These are phyloP conservation scores for Leccinum broughii DNA, from an alignment of 768 basidiomycete genomes.

Conservation along the genomic window DNA sequence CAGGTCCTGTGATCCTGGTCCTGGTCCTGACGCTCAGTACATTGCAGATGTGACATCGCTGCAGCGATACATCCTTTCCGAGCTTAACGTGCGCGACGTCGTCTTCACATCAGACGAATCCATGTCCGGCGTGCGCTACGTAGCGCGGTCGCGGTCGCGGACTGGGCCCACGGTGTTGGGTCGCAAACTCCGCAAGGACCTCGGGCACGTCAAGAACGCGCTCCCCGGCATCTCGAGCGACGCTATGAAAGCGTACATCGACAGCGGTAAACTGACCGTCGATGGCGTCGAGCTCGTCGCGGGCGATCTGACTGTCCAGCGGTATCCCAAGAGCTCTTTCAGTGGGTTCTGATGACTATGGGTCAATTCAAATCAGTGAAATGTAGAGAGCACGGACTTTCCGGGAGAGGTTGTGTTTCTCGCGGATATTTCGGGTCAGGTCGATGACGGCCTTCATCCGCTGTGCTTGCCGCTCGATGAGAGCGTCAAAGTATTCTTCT, in stretches of 20 bases:
- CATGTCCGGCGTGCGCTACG: slow-evolving; percentile 82
- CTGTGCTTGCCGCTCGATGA: slow-evolving; percentile 91
- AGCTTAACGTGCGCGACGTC: slow-evolving; percentile 92
- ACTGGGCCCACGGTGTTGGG: slow-evolving; percentile 87
- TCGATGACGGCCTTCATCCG: slow-evolving; percentile 97
- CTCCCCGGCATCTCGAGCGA: slow-evolving; percentile 82
- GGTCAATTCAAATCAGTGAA: slow-evolving; percentile 2
- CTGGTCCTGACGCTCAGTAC: slow-evolving; percentile 65
- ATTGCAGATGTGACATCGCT: slow-evolving; percentile 83
- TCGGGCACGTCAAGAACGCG: slow-evolving; percentile 85
- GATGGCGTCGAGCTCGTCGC: slow-evolving; percentile 86
- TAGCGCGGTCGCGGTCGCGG: slow-evolving; percentile 69
- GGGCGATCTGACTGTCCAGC: slow-evolving; percentile 70
- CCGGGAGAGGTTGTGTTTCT: slow-evolving; percentile 80
- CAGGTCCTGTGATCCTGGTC: no score
- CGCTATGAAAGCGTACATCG: slow-evolving; percentile 73
- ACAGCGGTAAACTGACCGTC: slow-evolving; percentile 75
- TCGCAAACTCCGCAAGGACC: slow-evolving; percentile 89
- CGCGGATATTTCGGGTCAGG: slow-evolving; percentile 83
- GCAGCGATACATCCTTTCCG: slow-evolving; percentile 86
- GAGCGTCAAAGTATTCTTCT: slow-evolving; percentile 90
- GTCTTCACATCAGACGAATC: slow-evolving; percentile 88
- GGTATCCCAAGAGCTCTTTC: no score
- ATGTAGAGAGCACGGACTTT: slow-evolving; percentile 57
- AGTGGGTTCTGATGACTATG: slow-evolving; percentile 48